Base-by-base conservation (phyloP, 495 filamentous ascomycete species). In the Hamigera avellanea region DNA sequence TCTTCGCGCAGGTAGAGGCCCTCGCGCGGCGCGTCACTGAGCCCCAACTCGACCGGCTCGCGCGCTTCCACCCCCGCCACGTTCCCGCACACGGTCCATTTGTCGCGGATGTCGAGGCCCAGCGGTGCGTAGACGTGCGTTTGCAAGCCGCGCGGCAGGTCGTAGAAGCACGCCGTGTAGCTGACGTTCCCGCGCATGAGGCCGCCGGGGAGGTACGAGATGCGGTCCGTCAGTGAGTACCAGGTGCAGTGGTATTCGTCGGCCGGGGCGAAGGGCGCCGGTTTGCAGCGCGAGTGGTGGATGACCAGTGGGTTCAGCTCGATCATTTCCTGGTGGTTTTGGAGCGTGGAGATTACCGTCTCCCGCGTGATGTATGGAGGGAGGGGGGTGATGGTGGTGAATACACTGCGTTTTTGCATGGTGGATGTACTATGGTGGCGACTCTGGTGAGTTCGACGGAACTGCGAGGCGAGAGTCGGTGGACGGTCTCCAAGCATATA, bases 261-360 rank as follows among this genome's bases (percentile, higher is more conserved):
- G 6, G 72, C 53, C 5, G 62, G 46, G 6, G 80, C 76, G 49
- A 78, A 66, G 9, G 61, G 48, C 0, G 81, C 83, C 0, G 81
- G 64, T 15, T 65, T 66, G 53, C 79, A 78, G 0, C 67, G 67
- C 37, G 77, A 68, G 27, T 81, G 71, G 26, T 79, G 71, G 31
- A 79, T 71, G 33, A 91, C 81, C 6, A 88, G 68, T 0, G 84
- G 84, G 53, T 87, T 91, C 17, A 87, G 64, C 29, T 83, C 78
- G 46, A 88, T 88, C 72, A 91, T 87, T 40, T 75, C 76, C 27
- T 64, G 54, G 50, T 86, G 81, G 48, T 75, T 70, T 55, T 84
- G 80, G 5, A 88, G 70, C 14, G 79, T 78, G 17, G 72, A 64
- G 40, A 86, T 49, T 17, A 83, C 83, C 9, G 69, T 70, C 44